Percentiles rank a stretch among this genome's conserved stretches.
These are phyloP conservation scores for Neophaeococcomyces mojaviensis DNA, from an alignment of 2,329 filamentous ascomycete genomes.

Conservation along the genomic window DNA sequence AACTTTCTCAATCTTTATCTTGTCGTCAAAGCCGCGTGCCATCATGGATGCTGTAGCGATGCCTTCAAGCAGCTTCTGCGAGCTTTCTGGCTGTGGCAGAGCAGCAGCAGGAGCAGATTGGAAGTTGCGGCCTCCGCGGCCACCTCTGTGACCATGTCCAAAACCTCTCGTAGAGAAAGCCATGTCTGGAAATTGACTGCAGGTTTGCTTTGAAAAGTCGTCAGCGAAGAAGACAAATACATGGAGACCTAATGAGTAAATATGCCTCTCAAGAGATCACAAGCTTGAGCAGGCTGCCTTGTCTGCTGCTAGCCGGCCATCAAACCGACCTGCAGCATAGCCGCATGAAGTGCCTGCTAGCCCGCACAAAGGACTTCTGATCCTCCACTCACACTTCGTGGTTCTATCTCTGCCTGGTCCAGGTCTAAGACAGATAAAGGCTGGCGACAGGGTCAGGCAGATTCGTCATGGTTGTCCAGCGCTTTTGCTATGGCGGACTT, in stretches of 20 bases:
- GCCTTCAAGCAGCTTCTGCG: neutral
- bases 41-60: neutral
- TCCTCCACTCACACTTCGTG: neutral
- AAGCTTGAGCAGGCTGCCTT: neutral
- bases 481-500: no score
- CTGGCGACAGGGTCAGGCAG: no score
- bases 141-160: no score
- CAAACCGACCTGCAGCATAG: neutral
- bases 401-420: no score
- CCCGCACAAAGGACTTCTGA: neutral
- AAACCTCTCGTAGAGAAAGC: no score
- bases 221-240: no score
- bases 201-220: no score
- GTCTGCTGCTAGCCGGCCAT: neutral
- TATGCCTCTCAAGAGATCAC: neutral
- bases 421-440: no score
- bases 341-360: neutral
- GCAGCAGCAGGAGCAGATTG: neutral
- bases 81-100: neutral
- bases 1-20: constrained; percentile 30
- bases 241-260: no score
- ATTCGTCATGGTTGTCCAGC: no score
- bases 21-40: neutral
- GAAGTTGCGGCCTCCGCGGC: neutral
- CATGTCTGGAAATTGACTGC: no score